Base-by-base conservation (phyloP, 805 yeast genomes). In the Cyberlindnera sargentensis region DNA sequence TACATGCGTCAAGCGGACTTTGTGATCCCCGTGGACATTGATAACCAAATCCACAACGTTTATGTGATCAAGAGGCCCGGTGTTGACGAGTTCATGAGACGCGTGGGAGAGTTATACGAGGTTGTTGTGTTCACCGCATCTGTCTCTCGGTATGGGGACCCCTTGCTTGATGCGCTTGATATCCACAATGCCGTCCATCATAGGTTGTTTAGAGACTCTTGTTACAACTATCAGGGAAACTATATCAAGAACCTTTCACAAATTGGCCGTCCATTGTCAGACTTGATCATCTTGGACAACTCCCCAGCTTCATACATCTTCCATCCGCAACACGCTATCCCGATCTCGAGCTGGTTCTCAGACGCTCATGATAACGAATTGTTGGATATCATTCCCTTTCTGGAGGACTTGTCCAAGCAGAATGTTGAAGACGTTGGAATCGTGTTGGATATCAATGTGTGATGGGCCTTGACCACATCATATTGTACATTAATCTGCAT, bases 51-150 rank as follows among this genome's bases (percentile, higher is more conserved):
- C 30, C 98, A 93, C 63, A 91, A 87, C 57, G 99, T 93, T 36
- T 93, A 89, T 61, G 99, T 93, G 25, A 89, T 90, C 44, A 93
- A 93, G 61, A 76, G 99, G 56, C 99, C 99, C 1, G 99, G 99
- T 1, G 98, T 95, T 40, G 99, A 93, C 65, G 95, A 87, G 60
- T 93, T 93, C 58, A 70, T 93, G 69, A 70, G 68, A 54, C 73
- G 76, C 50, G 95, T 91, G 39, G 95, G 97, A 27, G 73, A 86
- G 60, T 63, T 90, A 56, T 93, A 74, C 61, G 99, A 93, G 65
- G 95, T 93, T 45, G 98, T 93, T 25, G 95, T 93, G 4, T 93
- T 93, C 65, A 93, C 99, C 0, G 99, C 99, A 1, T 83, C 95
- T 36, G 98, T 93, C 9, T 77, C 93, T 50, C 79, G 95, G 59